Evolutionary conservation across 345 rosid genomes (phyloP), one percentile per base, ranked within the genome.

Genomic region (Dovyalis caffra): DNA sequence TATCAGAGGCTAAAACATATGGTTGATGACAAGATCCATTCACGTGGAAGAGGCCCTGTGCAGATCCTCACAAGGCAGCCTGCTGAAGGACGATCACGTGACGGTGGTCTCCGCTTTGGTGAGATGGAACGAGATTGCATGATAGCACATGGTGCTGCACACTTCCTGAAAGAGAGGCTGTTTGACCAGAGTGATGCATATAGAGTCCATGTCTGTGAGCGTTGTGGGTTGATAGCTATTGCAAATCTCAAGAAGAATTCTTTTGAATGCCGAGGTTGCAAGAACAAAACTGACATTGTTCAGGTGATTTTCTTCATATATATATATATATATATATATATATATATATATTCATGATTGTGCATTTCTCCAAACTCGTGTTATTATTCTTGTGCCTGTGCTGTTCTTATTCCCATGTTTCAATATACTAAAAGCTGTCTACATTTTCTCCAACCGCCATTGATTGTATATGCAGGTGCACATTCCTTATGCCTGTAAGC

Each of bases 121-220:
- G 99, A 95, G 75, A 93, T 93, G 99, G 98, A 95, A 74, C 88
- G 98, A 11, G 99, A 95, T 74, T 95, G 99, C 79, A 95, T 93
- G 96, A 95, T 95, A 74, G 98, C 99, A 0, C 99, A 93, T 72
- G 99, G 98, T 60, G 99, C 99, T 2, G 93, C 98, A 15, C 86
- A 90, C 83, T 95, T 95, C 64, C 89, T 95, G 73, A 95, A 93
- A 77, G 98, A 95, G 83, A 93, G 99, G 81, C 71, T 95, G 80
- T 95, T 93, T 75, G 98, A 95, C 84, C 99, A 93, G 76, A 93
- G 99, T 1, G 99, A 95, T 83, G 99, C 99, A 0, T 93, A 95
- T 56, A 90, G 97, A 80, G 92, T 95, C 15, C 99, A 95, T 31
- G 98, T 95, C 0, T 93, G 99, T 66, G 96, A 95, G 87, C 75